phyloP scores from a whole-genome alignment of 2,329 filamentous ascomycete genomes.

The Akanthomyces muscarius region DNA sequence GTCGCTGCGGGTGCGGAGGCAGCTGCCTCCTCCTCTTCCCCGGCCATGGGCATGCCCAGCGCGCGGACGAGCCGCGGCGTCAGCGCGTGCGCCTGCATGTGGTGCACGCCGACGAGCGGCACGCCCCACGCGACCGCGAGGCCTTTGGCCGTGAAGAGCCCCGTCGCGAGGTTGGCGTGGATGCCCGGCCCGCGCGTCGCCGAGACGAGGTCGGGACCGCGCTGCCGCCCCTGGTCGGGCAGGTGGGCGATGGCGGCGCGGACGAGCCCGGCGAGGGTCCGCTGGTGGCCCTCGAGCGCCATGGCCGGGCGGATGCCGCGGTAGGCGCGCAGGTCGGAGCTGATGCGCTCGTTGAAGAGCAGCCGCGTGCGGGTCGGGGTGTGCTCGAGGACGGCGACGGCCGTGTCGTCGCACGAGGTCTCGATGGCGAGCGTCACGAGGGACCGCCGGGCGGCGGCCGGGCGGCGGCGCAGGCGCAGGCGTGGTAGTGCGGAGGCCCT shows the following conservation, averaged over 20 bases:
- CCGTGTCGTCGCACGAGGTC: constrained; percentile 89
- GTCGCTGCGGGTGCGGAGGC: not conserved
- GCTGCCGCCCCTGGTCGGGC: constrained; percentile 22
- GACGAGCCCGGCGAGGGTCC: constrained; percentile 65
- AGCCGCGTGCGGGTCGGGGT: constrained; percentile 47
- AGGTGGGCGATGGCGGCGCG: constrained; percentile 57
- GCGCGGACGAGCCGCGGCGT: constrained; percentile 75
- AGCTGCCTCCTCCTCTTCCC: not conserved
- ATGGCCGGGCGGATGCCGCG: constrained; percentile 75
- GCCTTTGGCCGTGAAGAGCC: constrained; percentile 81
- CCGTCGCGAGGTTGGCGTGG: constrained; percentile 70
- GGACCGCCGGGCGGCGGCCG: constrained; percentile 21
- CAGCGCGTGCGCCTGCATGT: constrained; percentile 95
- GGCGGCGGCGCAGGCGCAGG: not conserved
- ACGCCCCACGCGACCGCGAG: constrained; percentile 78
- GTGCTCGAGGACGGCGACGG: constrained; percentile 74
- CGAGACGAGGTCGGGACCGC: constrained; percentile 71
- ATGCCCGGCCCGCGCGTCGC: constrained; percentile 91
- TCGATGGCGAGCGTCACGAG: constrained; percentile 70
- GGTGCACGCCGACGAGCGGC: constrained; percentile 81
- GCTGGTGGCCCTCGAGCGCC: constrained; percentile 72
- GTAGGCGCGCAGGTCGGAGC: constrained; percentile 71
- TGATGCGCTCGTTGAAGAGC: constrained; percentile 76
- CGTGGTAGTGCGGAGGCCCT: not conserved
- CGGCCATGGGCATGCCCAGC: constrained; percentile 37